These are phyloP conservation scores for grape (Vitis vinifera) DNA, from an alignment of 164 flowering plant genomes.

Conservation along the genomic window DNA sequence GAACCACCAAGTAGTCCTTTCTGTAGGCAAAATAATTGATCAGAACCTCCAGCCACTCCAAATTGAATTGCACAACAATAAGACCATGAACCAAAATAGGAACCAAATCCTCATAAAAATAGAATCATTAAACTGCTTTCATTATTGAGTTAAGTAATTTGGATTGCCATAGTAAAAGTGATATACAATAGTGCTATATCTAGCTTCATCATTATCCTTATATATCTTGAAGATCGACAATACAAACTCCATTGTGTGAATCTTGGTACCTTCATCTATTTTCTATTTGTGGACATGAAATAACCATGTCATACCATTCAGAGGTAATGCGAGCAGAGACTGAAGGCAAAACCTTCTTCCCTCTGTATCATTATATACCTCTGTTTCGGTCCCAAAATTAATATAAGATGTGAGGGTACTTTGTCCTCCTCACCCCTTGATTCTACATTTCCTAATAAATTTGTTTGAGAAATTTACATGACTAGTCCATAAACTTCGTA, in stretches of 20 bases:
- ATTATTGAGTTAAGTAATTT: background rate
- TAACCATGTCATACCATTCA: slow-evolving; percentile 8
- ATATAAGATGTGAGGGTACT: slow-evolving; percentile 13
- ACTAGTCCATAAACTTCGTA: slow-evolving; percentile 42
- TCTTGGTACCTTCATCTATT: slow-evolving; percentile 6
- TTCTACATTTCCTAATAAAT: slow-evolving; percentile 45
- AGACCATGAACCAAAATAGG: too few relatives aligned
- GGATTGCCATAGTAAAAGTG: background rate
- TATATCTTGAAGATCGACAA: slow-evolving; percentile 1
- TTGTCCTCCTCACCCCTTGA: slow-evolving; percentile 34
- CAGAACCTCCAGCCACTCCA: too few relatives aligned
- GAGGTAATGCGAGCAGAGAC: slow-evolving; percentile 39
- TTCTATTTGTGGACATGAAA: slow-evolving; percentile 18
- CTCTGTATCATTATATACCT: slow-evolving; percentile 26
- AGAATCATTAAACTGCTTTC: background rate
- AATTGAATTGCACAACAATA: too few relatives aligned
- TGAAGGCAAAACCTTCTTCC: slow-evolving; percentile 60
- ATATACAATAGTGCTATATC: slow-evolving; percentile 6
- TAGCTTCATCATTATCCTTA: background rate
- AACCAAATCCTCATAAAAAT: too few relatives aligned
- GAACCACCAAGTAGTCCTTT: too few relatives aligned
- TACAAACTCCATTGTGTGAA: background rate
- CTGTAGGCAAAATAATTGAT: too few relatives aligned
- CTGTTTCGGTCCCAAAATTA: slow-evolving; percentile 17
- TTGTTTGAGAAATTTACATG: slow-evolving; percentile 53